Conservation (phyloP, 1,284 basidiomycete genomes). For the Apiotrichum sp. region DNA sequence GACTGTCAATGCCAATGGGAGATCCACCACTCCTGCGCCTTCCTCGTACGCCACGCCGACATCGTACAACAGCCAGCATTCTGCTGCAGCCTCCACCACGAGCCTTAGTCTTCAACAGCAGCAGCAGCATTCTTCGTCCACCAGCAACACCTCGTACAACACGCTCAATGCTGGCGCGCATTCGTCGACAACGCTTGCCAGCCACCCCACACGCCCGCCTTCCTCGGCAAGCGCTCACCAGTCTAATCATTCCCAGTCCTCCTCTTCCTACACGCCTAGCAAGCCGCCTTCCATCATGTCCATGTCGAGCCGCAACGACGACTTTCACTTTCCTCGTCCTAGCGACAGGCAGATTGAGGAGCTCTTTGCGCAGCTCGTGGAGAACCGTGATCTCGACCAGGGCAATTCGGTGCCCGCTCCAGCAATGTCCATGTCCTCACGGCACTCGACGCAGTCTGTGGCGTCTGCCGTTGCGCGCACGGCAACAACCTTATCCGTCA, state of each 20-base stretch:
- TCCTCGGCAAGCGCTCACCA: slow-evolving; percentile 3
- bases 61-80: not conserved
- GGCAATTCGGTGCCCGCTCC: slow-evolving; percentile 13
- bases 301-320: slow-evolving; percentile 25
- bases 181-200: slow-evolving; percentile 4
- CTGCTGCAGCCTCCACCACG: not conserved
- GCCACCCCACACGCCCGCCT: slow-evolving; percentile 8
- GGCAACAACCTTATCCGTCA: slow-evolving; percentile 54
- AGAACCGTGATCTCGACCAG: slow-evolving; percentile 57
- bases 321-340: slow-evolving; percentile 69
- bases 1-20: not conserved
- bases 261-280: slow-evolving; percentile 8
- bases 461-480: slow-evolving; percentile 24
- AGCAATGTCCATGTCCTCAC: slow-evolving; percentile 27
- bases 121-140: not conserved
- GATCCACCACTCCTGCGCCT: not conserved
- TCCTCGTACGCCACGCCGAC: slow-evolving; percentile 1
- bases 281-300: not conserved
- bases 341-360: slow-evolving; percentile 66
- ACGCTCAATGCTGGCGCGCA: not conserved
- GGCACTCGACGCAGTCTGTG: slow-evolving; percentile 12
- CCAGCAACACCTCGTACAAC: not conserved
- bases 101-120: not conserved
- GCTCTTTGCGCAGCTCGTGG: slow-evolving; percentile 68
- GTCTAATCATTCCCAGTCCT: slow-evolving; percentile 8